Evolutionary conservation across 1,284 basidiomycete genomes (phyloP).

Genomic region (Coniferiporia weirii): DNA sequence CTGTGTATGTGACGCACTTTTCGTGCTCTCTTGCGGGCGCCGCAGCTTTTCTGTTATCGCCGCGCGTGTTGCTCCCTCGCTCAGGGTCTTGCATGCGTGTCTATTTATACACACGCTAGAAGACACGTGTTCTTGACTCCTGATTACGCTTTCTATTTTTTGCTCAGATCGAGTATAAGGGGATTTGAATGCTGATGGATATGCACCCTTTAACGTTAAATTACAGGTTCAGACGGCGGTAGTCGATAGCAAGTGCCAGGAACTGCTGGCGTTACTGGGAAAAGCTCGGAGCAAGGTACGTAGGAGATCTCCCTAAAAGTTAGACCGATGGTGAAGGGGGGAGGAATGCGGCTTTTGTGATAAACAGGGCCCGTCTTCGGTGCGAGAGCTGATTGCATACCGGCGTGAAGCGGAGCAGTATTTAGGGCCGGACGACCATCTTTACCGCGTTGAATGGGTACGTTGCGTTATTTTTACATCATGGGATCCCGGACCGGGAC

Average conservation of each 20-base stretch:
- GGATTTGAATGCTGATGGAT: neutral
- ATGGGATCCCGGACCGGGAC: neutral
- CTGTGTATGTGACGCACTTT: too few relatives aligned
- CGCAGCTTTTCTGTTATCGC: too few relatives aligned
- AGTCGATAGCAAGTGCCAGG: conserved; percentile 67
- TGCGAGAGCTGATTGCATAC: conserved; percentile 83
- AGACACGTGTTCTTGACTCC: neutral
- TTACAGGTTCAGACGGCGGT: conserved; percentile 79
- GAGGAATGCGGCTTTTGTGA: neutral
- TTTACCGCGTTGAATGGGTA: conserved; percentile 93
- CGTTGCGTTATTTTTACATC: conserved; percentile 25
- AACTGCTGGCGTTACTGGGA: conserved; percentile 61
- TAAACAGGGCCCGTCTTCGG: conserved; percentile 38
- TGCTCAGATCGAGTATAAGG: neutral
- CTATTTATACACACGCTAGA: neutral
- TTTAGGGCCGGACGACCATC: conserved; percentile 82
- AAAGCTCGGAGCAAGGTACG: conserved; percentile 34
- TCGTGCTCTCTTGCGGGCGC: too few relatives aligned
- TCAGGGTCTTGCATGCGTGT: neutral
- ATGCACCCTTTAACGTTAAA: neutral
- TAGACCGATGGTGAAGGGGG: neutral
- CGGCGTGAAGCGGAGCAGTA: conserved; percentile 86
- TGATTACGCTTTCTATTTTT: neutral
- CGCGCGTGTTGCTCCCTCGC: neutral
- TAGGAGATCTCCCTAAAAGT: conserved; percentile 17